Conservation (phyloP, 345 rosid species). For the Theobroma cacao region DNA sequence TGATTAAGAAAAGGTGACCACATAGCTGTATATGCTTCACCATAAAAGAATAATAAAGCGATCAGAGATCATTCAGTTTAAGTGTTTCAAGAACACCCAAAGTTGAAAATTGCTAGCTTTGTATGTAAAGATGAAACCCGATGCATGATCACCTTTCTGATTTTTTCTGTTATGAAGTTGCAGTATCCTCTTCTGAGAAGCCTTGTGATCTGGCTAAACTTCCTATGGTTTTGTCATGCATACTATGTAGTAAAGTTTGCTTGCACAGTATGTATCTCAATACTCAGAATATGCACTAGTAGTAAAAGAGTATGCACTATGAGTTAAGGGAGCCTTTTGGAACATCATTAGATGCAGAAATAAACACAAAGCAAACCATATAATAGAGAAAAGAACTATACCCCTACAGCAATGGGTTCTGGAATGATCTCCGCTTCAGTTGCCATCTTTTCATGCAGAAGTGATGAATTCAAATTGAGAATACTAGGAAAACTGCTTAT, state of each 20-base stretch:
- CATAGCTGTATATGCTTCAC: background rate
- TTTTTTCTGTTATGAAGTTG: background rate
- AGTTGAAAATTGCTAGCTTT: background rate
- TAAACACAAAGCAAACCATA: background rate
- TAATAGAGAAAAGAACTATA: conserved; percentile 22
- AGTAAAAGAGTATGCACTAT: background rate
- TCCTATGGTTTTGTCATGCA: background rate
- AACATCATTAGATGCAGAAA: background rate
- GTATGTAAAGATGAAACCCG: background rate
- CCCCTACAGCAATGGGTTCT: conserved; percentile 38
- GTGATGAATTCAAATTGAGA: background rate
- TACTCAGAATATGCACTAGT: background rate
- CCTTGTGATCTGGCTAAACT: conserved; percentile 13
- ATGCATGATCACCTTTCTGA: background rate
- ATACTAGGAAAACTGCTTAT: background rate
- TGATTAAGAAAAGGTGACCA: background rate
- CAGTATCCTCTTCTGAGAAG: background rate
- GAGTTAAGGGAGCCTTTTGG: background rate
- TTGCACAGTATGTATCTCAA: background rate
- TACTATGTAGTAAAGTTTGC: background rate
- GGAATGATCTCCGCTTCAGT: conserved; percentile 44
- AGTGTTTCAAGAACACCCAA: background rate
- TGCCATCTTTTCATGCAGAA: conserved; percentile 49
- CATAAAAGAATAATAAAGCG: background rate
- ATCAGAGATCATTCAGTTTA: background rate